Evolutionary conservation across 2,329 filamentous ascomycete species (phyloP), one percentile per base, ranked within the genome.

Genomic region (Colletotrichum limetticola): DNA sequence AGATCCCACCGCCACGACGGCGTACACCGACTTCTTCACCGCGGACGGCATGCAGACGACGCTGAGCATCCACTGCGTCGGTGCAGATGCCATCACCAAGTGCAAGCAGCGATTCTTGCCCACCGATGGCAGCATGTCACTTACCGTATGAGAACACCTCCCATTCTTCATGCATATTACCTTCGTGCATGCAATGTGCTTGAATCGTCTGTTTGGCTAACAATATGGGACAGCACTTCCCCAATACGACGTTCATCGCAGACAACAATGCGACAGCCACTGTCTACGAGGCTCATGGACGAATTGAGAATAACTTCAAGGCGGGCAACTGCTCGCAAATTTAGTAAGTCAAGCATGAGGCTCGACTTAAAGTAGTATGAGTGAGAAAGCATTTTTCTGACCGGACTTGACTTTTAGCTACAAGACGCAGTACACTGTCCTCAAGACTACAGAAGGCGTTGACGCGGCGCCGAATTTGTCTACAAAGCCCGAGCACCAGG

Each of bases 41-140:
- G n/a, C 28, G 0, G 69, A 72, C n/a, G 69, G 69, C 52, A 72
- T 72, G 69, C 69, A 72, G 58, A 72, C 69, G 9, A 72, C 69
- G 16, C 30, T 72, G 8, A 72, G 52, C 52, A 72, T 72, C 57
- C 69, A 72, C 52, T 72, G 69, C 37, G 69, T 72, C 28, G 69
- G 69, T 37, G 64, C 58, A 26, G 58, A 35, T 9, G 69, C 69
- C 26, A 72, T 72, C 24, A 68, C 58, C 12, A 68, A 37, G 53
- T 72, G 69, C 65, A 72, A 72, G 57, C 69, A 68, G 37, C 22
- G 58, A 7, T 72, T 72, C 30, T 37, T 72, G 37, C 69, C 69
- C 1, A 63, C 64, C 1, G 69, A 72, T 58, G 69, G 69, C 6
- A 68, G 65, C 58, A 72, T 72, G 69, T 53, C 64, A 16, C 42